phyloP scores from a whole-genome alignment of 768 basidiomycete species.

The Russula emetica region DNA sequence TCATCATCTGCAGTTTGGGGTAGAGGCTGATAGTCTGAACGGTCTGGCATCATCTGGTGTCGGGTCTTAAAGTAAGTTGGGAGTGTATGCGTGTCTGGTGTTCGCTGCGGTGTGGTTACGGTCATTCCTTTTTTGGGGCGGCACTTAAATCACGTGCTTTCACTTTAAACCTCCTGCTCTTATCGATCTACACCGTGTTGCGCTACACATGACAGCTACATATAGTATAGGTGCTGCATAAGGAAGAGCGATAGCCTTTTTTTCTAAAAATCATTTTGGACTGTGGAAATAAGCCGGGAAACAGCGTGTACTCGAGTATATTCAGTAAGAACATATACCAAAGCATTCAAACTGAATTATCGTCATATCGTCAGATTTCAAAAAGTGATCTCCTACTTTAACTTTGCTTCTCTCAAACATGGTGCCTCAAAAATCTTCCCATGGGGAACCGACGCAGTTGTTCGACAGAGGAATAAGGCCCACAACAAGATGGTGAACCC shows the following conservation, averaged over 20 bases:
- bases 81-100: background rate
- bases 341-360: no score
- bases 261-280: no score
- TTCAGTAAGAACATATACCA: no score
- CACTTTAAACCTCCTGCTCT: no score
- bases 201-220: no score
- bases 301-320: no score
- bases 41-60: conserved; percentile 46
- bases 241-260: no score
- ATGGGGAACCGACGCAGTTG: conserved; percentile 36
- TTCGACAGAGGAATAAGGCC: conserved; percentile 45
- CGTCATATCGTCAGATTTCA: no score
- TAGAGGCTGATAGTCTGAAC: conserved; percentile 46
- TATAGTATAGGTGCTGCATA: no score
- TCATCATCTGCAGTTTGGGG: conserved; percentile 42
- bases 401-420: conserved; percentile 32
- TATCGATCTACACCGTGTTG: no score
- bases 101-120: background rate
- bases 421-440: conserved; percentile 45
- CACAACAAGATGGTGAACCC: conserved; percentile 50
- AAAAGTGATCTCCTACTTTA: background rate
- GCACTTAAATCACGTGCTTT: background rate
- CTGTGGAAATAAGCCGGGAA: no score
- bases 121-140: background rate
- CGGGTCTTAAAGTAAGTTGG: background rate